These are phyloP conservation scores for Phytophthora rubi DNA, from an alignment of 352 stramenopile genomes.

Conservation along the genomic window DNA sequence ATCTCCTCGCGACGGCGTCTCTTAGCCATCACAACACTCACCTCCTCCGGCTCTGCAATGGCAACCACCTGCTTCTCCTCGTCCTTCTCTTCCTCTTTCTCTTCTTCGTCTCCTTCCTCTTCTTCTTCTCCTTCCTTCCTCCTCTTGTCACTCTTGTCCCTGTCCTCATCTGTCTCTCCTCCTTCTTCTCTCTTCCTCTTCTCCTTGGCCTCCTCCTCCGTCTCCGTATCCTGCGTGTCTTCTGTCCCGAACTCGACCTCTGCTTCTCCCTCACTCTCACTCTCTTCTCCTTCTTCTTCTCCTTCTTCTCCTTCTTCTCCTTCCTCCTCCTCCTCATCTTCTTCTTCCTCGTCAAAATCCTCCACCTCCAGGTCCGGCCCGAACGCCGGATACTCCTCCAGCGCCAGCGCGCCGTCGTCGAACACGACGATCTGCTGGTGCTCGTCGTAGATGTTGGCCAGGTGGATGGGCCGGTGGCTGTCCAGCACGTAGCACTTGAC, in stretches of 20 bases:
- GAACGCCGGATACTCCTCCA: constrained; percentile 85
- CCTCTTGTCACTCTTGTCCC: constrained; percentile 24
- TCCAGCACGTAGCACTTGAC: constrained; percentile 96
- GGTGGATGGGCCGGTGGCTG: constrained; percentile 95
- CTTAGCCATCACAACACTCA: constrained; percentile 51
- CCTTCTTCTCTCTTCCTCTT: constrained; percentile 38
- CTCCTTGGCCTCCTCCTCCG: constrained; percentile 32
- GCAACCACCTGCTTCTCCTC: constrained; percentile 22
- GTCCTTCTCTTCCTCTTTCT: constrained; percentile 40
- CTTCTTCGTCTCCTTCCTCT: constrained; percentile 36
- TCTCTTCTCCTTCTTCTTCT: constrained; percentile 37
- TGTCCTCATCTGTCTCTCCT: constrained; percentile 39
- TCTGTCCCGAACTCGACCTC: constrained; percentile 56
- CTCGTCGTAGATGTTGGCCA: constrained; percentile 95
- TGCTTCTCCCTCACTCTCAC: constrained; percentile 50
- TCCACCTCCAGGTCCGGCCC: constrained; percentile 83
- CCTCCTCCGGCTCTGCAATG: constrained; percentile 19
- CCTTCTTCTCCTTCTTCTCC: constrained; percentile 46
- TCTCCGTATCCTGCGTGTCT: constrained; percentile 19
- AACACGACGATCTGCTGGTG: constrained; percentile 84
- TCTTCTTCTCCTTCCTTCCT: constrained; percentile 15
- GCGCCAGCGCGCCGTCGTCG: constrained; percentile 70
- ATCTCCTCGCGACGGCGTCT: constrained; percentile 79
- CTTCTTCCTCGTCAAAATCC: constrained; percentile 70
- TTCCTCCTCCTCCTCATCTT: constrained; percentile 62